Conservation (phyloP, 192 early-diverging fungal genomes). For the Thoreauomyces humboldtii region DNA sequence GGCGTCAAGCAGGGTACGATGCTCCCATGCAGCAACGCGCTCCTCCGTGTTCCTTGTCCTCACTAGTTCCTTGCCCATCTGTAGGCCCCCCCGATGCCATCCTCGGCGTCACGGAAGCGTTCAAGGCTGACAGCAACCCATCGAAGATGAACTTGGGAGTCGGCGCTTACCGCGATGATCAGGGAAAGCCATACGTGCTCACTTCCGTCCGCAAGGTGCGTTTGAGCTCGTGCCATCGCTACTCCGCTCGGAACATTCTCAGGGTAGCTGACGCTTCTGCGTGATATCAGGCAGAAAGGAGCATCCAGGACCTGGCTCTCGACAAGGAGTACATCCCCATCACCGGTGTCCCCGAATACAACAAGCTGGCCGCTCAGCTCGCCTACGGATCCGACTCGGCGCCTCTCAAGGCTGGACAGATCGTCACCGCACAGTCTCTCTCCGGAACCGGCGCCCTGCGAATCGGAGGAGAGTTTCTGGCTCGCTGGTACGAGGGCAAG, state of each 20-base stretch:
- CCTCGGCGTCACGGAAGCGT: conserved; percentile 84
- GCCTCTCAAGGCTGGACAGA: conserved; percentile 61
- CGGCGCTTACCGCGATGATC: conserved; percentile 95
- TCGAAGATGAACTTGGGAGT: conserved; percentile 98
- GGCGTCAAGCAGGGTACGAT: conserved; percentile 32
- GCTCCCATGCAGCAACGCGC: neutral
- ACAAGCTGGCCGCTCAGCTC: conserved; percentile 73
- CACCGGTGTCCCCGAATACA: conserved; percentile 85
- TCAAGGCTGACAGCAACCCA: conserved; percentile 84
- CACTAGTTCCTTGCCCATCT: neutral
- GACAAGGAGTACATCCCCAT: conserved; percentile 99
- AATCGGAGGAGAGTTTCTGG: conserved; percentile 86
- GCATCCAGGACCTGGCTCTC: conserved; percentile 60
- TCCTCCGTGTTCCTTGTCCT: neutral
- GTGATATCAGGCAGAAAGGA: conserved; percentile 78
- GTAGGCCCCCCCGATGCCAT: conserved; percentile 57
- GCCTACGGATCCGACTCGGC: conserved; percentile 78
- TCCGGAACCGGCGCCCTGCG: conserved; percentile 97
- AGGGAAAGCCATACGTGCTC: conserved; percentile 87
- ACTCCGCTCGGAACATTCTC: neutral
- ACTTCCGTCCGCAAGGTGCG: conserved; percentile 77
- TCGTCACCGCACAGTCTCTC: conserved; percentile 90
- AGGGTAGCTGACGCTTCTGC: neutral
- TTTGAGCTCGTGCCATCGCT: neutral
- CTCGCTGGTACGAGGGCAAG: conserved; percentile 67